Conservation (phyloP, 2,329 filamentous ascomycete genomes). For the Fusarium sp. region DNA sequence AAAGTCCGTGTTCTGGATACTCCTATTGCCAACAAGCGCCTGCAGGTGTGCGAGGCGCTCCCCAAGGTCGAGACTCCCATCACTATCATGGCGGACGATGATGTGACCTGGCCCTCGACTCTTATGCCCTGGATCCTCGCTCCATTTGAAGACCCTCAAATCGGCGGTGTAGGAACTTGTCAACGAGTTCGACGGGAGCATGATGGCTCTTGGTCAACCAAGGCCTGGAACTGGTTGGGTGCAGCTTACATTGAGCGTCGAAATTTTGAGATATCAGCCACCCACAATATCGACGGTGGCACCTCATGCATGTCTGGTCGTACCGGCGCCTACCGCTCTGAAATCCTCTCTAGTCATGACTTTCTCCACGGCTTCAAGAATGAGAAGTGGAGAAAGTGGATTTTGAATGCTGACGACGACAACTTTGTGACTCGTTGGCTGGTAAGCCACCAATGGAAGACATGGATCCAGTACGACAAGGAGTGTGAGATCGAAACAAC, state of each 20-base stretch:
- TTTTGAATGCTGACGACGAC: constrained; percentile 95
- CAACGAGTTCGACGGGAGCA: constrained; percentile 82
- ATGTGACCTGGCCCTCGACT: constrained; percentile 90
- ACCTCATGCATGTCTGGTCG: constrained; percentile 97
- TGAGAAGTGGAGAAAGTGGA: constrained; percentile 88
- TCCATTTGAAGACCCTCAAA: constrained; percentile 84
- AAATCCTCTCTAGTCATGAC: constrained; percentile 84
- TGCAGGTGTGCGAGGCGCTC: constrained; percentile 91
- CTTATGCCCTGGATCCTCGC: constrained; percentile 92
- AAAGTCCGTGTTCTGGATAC: constrained; percentile 80
- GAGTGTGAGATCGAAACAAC: constrained; percentile 95
- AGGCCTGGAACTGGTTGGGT: constrained; percentile 88
- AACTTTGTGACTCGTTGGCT: constrained; percentile 98
- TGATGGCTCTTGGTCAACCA: constrained; percentile 65
- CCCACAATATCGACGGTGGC: constrained; percentile 92
- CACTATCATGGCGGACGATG: constrained; percentile 94
- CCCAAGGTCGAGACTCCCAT: constrained; percentile 85
- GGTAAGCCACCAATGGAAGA: constrained; percentile 91
- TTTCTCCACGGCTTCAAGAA: constrained; percentile 92
- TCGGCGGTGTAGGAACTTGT: constrained; percentile 92
- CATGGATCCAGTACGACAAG: constrained; percentile 91
- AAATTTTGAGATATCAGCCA: constrained; percentile 97
- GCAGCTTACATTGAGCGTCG: constrained; percentile 91
- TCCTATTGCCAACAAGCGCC: constrained; percentile 90
- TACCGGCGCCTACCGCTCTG: constrained; percentile 89